Evolutionary conservation across 1,139 yeast species (phyloP), one percentile per base, ranked within the genome.

Genomic region (Blastobotrys persicus): DNA sequence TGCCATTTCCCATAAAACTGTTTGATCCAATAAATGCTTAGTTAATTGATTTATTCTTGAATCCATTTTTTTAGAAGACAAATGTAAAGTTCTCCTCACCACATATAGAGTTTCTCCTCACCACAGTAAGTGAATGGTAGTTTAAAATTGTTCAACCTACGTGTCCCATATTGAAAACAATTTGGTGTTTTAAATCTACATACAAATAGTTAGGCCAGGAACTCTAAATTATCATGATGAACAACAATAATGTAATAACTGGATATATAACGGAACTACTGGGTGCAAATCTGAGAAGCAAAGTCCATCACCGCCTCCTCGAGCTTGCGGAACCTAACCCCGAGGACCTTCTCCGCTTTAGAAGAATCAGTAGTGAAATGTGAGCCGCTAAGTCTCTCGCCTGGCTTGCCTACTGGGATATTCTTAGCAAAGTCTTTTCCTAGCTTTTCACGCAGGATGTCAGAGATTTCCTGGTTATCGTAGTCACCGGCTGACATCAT

Each of bases 401-500:
- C 38, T 34, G 38, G 38, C 5, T 17, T n/a, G 12, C 38, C 38
- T 9, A 34, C 38, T 4, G 38, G 38, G 16, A 34, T 17, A 11
- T 34, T 34, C 4, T 7, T 17, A 13, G 38, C 17, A 34, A 34
- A 34, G 19, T 34, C 19, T 17, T 34, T 34, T 3, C 19, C 19
- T 17, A 34, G 17, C 38, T 34, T 34, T 16, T 13, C 38, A 6
- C 38, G 17, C 12, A 34, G 17, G 18, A 34, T 34, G 19, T 34
- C 38, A 4, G 38, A 34, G 17, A 34, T 34, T 19, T 34, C 38
- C 38, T 34, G 38, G 18, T 34, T 34, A 19, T 34, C 38, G 12
- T 34, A 34, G 38, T 34, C 38, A n/a, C 38, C 38, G 17, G 38
- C 38, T 3, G 38, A 34, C 38, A 34, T 34, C 38, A 34, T 34